Conservation (phyloP, 1,284 basidiomycete species). For the Ceratobasidium sp. region DNA sequence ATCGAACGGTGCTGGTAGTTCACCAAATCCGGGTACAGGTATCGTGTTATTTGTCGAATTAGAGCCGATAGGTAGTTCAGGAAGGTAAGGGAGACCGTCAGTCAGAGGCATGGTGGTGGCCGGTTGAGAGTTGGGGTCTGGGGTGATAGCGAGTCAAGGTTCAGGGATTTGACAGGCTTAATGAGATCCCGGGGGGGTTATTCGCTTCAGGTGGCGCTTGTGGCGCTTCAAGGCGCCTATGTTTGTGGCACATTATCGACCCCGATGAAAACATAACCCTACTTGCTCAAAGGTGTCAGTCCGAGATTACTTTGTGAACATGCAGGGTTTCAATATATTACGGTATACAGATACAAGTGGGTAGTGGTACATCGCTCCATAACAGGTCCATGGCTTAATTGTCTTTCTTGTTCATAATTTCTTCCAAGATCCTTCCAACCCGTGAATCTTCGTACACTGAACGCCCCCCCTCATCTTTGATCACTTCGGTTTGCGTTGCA, state of each 20-base stretch:
- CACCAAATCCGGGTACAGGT: slow-evolving; percentile 22
- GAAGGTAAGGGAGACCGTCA: slow-evolving; percentile 23
- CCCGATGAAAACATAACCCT: no score
- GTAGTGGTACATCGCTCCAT: no score
- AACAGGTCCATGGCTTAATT: not conserved
- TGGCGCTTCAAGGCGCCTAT: not conserved
- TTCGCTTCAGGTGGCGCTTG: not conserved
- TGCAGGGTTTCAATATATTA: no score
- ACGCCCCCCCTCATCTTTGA: slow-evolving; percentile 29
- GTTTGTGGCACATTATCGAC: not conserved
- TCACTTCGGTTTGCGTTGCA: slow-evolving; percentile 27
- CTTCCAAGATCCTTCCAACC: slow-evolving; percentile 26
- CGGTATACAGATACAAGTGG: no score
- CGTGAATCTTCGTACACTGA: slow-evolving; percentile 38
- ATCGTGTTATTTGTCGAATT: slow-evolving; percentile 25
- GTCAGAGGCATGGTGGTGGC: slow-evolving; percentile 23
- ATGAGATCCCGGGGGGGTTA: not conserved
- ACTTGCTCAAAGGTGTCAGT: no score
- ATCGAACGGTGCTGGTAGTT: slow-evolving; percentile 33
- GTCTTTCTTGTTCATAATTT: slow-evolving; percentile 26
- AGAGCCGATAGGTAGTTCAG: slow-evolving; percentile 19
- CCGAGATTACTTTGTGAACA: no score
- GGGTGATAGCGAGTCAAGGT: no score
- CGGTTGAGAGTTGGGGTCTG: no score
- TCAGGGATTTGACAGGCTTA: not conserved